Evolutionary conservation across 192 early-diverging fungal species (phyloP).

Genomic region (Neocallimastix lanati): DNA sequence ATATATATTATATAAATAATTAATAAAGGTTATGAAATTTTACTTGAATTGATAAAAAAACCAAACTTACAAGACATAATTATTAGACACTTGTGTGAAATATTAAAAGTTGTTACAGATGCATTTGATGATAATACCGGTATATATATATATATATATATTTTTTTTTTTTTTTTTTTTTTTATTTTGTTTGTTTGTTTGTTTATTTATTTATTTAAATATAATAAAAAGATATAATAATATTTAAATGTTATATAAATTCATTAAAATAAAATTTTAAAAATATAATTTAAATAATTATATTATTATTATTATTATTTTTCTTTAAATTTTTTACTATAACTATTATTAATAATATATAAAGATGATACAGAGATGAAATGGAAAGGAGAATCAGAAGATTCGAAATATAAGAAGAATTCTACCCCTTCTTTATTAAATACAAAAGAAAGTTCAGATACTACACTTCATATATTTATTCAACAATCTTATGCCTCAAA

Average conservation of each 20-base stretch:
- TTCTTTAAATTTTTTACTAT: too few species aligned
- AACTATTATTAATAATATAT: too few species aligned
- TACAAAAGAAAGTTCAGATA: conserved; percentile 11
- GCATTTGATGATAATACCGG: conserved; percentile 14
- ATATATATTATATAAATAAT: too few species aligned
- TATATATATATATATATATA: too few species aligned
- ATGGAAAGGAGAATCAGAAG: conserved; percentile 7
- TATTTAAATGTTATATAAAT: too few species aligned
- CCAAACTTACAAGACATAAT: conserved; percentile 25
- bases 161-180: not conserved
- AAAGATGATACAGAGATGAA: conserved; percentile 5
- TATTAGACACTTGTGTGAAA: conserved; percentile 20
- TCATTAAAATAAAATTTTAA: too few species aligned
- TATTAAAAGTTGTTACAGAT: conserved; percentile 21
- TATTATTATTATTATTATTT: too few species aligned
- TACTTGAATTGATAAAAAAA: conserved; percentile 21
- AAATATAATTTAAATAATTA: too few species aligned
- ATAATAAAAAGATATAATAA: too few species aligned
- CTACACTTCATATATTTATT: conserved; percentile 16
- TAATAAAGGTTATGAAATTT: conserved; percentile 25
- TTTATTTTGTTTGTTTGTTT: too few species aligned
- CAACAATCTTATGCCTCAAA: conserved; percentile 43
- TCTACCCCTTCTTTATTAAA: conserved; percentile 3
- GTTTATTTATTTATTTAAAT: too few species aligned
- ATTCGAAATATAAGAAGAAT: conserved; percentile 15